Percentiles rank a stretch among this genome's conserved stretches.
Conservation (phyloP, 164 flowering plant genomes). For the Cinnamomum chago region DNA sequence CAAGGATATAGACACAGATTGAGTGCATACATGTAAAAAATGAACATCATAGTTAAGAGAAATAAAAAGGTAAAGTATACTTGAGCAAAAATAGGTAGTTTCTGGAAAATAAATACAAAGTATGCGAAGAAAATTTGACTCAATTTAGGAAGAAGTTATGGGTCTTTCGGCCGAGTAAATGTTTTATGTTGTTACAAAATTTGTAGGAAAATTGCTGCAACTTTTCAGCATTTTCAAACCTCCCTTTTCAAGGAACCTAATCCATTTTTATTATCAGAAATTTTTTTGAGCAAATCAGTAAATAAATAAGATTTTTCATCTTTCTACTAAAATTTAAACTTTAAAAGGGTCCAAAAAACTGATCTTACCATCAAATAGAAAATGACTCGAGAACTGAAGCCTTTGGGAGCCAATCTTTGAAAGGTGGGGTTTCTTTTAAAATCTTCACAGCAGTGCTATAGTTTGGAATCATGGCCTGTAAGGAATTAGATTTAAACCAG, state of each 20-base stretch:
- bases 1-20: no score
- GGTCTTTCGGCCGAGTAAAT: no score
- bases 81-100: no score
- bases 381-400: slow-evolving; percentile 35
- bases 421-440: slow-evolving; percentile 49
- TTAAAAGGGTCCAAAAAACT: background rate
- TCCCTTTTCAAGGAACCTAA: background rate
- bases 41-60: no score
- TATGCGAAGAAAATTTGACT: no score
- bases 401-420: slow-evolving; percentile 57
- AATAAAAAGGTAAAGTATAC: no score
- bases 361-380: slow-evolving; percentile 17
- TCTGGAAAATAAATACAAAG: no score
- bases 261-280: background rate
- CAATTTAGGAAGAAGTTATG: no score
- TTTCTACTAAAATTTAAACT: background rate
- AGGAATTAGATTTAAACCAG: slow-evolving; percentile 7
- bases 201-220: background rate
- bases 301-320: background rate
- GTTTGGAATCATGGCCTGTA: slow-evolving; percentile 54
- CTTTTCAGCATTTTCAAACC: background rate
- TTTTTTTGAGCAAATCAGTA: no score
- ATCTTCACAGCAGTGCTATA: slow-evolving; percentile 39
- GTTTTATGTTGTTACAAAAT: no score
- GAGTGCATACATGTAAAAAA: no score